phyloP scores from a whole-genome alignment of 2,329 filamentous ascomycete genomes.

The Nemania sp. region DNA sequence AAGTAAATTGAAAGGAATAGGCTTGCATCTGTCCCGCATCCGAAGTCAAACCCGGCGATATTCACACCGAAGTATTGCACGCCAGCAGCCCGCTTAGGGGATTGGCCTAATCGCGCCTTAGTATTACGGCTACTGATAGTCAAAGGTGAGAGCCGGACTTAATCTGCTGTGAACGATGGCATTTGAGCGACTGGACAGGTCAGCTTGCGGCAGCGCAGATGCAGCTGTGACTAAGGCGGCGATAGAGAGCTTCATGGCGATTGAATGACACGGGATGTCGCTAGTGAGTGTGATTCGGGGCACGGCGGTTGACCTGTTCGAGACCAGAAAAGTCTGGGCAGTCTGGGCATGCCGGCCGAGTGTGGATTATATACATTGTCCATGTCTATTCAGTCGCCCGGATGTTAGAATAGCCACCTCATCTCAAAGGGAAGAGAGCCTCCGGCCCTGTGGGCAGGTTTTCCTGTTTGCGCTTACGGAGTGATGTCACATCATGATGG shows the following conservation, averaged over 20 bases:
- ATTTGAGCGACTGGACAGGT: neutral
- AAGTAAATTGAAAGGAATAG: neutral
- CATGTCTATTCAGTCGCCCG: neutral
- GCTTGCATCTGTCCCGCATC: conserved; percentile 26
- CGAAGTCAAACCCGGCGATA: conserved; percentile 34
- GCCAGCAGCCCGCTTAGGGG: conserved; percentile 16
- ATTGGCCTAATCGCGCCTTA: neutral
- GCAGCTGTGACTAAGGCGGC: neutral
- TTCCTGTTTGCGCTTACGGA: too few species aligned
- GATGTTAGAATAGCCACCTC: too few species aligned
- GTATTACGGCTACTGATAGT: neutral
- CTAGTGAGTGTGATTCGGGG: too few species aligned
- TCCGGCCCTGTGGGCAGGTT: too few species aligned
- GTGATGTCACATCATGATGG: too few species aligned
- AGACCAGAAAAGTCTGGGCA: neutral
- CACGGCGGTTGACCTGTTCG: neutral
- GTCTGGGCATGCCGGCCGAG: too few species aligned
- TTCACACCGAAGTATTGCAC: conserved; percentile 32
- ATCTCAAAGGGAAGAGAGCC: too few species aligned
- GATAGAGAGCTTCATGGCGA: conserved; percentile 19
- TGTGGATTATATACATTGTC: too few species aligned
- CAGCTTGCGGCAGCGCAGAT: conserved; percentile 9
- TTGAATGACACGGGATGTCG: neutral
- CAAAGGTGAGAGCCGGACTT: neutral
- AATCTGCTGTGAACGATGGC: neutral